Conservation (phyloP, 75 land plant species). For the Adiantum capillusveneris region DNA sequence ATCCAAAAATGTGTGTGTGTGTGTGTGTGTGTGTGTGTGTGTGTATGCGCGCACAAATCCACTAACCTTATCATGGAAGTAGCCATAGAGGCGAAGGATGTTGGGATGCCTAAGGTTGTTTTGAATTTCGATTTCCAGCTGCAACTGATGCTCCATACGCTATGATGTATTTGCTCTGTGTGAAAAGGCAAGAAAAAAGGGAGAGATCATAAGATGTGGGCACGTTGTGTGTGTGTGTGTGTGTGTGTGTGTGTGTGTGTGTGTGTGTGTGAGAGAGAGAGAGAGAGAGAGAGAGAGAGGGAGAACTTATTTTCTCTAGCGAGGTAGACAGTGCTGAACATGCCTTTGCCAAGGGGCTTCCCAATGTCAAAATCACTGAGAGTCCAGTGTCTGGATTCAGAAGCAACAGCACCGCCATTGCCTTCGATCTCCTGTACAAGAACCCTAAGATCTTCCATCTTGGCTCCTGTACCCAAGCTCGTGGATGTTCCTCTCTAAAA, state of each 20-base stretch:
- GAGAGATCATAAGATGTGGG: too few species aligned
- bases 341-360: constrained; percentile 84
- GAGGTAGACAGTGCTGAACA: constrained; percentile 84
- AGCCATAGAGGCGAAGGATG: constrained; percentile 41
- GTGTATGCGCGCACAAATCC: too few species aligned
- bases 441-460: background rate
- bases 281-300: background rate
- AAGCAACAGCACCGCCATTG: constrained; percentile 6
- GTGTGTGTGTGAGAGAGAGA: too few species aligned
- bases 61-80: constrained; percentile 39
- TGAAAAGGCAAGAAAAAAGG: too few species aligned
- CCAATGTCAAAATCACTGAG: constrained; percentile 81
- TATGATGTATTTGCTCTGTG: too few species aligned
- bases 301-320: constrained; percentile 78
- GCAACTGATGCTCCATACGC: constrained; percentile 38
- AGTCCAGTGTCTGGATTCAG: constrained; percentile 36
- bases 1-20: too few species aligned
- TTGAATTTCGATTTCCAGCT: constrained; percentile 45
- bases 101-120: constrained; percentile 42
- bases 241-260: too few species aligned
- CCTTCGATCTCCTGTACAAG: background rate
- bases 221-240: too few species aligned
- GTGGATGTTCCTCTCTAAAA: too few species aligned
- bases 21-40: too few species aligned
- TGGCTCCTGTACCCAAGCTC: too few species aligned